Evolutionary conservation across 257 asterid genomes (phyloP), one percentile per base, ranked within the genome.

Genomic region (Asclepias syriaca): DNA sequence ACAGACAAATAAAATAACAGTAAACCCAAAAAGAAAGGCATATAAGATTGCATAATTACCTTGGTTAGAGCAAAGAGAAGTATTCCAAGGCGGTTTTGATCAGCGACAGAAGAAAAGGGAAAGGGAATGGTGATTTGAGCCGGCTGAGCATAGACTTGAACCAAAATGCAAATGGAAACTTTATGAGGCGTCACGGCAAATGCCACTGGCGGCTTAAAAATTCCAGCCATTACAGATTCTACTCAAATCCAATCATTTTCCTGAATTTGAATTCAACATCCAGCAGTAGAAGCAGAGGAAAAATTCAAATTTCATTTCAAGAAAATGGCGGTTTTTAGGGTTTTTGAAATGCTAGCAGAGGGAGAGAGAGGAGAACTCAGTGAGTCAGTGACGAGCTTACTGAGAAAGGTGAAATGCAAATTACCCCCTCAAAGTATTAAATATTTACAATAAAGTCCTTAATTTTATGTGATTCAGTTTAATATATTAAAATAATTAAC

Each of bases 71-170:
- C 71, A 61, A 92, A 14, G 40, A 94, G 83, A 85, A 87, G 84
- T 80, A 88, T 70, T 46, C 95, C 98, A 63, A 91, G 90, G 32
- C 89, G 83, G 74, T 95, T 95, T 84, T 95, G 99, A 79, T 92
- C 96, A 18, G 93, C 74, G 18, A 90, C 85, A 24, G 98, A 92
- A 66, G 97, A 86, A 77, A 95, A 95, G n/a, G 98, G 95, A 71
- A 88, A 84, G 1, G 98, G 97, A 51, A 82, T 71, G 46, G 97
- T 81, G 79, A 50, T 75, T 80, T 91, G 95, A 43, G 93, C 80
- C 40, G 92, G 96, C 72, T 97, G 97, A 67, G 99, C 95, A 80
- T 84, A 95, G 46, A 84, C 84, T 77, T 87, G 95, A 78, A 84
- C 83, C 60, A 95, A 74, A 27, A 90, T 81, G 88, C 99, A 88